phyloP scores from a whole-genome alignment of 2,329 filamentous ascomycete genomes.

The Trichoderma polysporum region DNA sequence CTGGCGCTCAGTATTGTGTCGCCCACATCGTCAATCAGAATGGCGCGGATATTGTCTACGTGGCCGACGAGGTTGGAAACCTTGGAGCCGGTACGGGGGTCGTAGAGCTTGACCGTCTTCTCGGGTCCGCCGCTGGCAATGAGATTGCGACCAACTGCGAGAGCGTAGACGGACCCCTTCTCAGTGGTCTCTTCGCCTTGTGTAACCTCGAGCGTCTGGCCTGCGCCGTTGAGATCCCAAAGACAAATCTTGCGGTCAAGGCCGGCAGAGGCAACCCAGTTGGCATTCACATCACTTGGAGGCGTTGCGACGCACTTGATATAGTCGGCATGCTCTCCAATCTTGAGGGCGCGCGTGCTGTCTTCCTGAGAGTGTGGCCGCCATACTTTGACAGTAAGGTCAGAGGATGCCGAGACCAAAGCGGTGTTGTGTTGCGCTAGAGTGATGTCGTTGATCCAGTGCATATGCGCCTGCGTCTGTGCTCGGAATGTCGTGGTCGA shows the following conservation, averaged over 20 bases:
- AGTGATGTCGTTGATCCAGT: conserved; percentile 93
- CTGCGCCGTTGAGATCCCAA: conserved; percentile 88
- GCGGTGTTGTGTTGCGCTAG: conserved; percentile 75
- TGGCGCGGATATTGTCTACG: conserved; percentile 88
- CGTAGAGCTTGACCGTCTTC: conserved; percentile 89
- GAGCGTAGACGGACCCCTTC: conserved; percentile 93
- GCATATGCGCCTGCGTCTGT: conserved; percentile 75
- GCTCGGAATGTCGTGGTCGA: conserved; percentile 58
- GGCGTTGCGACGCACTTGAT: conserved; percentile 91
- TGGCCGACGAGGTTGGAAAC: conserved; percentile 97
- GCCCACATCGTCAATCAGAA: conserved; percentile 83
- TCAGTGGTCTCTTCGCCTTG: conserved; percentile 76
- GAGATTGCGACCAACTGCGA: conserved; percentile 76
- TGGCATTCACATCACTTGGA: conserved; percentile 54
- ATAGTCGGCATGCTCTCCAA: conserved; percentile 93
- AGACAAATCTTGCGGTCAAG: conserved; percentile 88
- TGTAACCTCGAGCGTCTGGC: conserved; percentile 81
- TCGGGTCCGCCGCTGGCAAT: conserved; percentile 93
- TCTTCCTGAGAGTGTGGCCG: conserved; percentile 66
- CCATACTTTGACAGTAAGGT: conserved; percentile 91
- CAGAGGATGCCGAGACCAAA: conserved; percentile 87
- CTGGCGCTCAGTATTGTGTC: conserved; percentile 93
- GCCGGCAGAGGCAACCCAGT: conserved; percentile 92
- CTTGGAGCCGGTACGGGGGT: conserved; percentile 80
- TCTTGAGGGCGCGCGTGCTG: conserved; percentile 58